These are phyloP conservation scores for Fusarium armeniacum DNA, from an alignment of 2,329 filamentous ascomycete species.

Conservation along the genomic window DNA sequence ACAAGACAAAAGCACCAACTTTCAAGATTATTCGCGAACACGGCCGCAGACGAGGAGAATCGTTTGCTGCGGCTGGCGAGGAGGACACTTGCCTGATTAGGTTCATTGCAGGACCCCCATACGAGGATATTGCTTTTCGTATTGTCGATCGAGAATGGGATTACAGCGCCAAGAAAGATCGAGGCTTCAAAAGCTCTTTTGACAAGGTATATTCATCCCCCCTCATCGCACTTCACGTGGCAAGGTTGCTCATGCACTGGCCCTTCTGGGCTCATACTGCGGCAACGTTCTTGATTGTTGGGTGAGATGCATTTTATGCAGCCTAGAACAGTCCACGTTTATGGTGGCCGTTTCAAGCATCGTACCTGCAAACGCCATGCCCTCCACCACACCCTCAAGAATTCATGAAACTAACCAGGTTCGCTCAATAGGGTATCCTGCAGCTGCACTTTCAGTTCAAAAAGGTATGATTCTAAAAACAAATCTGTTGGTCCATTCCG, in stretches of 20 bases:
- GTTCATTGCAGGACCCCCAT: constrained; percentile 94
- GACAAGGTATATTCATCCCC: constrained; percentile 80
- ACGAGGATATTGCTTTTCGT: constrained; percentile 95
- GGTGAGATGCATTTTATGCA: constrained; percentile 30
- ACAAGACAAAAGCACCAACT: constrained; percentile 93
- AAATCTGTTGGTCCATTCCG: constrained; percentile 14
- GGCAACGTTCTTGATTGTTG: constrained; percentile 22
- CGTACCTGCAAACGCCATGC: constrained; percentile 15
- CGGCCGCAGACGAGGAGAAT: constrained; percentile 89
- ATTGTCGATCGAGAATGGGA: constrained; percentile 99
- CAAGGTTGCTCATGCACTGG: constrained; percentile 35
- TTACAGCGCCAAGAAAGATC: constrained; percentile 93
- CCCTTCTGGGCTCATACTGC: constrained; percentile 20
- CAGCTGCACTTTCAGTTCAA: constrained; percentile 99
- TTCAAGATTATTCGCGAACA: constrained; percentile 96
- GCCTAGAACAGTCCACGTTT: constrained; percentile 26
- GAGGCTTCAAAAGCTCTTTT: constrained; percentile 96
- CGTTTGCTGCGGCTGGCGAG: constrained; percentile 91
- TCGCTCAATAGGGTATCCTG: constrained; percentile 79
- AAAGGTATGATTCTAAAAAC: constrained; percentile 72
- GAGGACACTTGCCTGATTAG: constrained; percentile 97
- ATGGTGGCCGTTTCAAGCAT: constrained; percentile 24
- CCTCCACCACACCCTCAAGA: constrained; percentile 23
- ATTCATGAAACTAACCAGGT: constrained; percentile 39
- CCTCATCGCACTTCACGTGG: constrained; percentile 33